Base-by-base conservation (phyloP, 2,329 filamentous ascomycete genomes). In the Calonectria leucothoes region DNA sequence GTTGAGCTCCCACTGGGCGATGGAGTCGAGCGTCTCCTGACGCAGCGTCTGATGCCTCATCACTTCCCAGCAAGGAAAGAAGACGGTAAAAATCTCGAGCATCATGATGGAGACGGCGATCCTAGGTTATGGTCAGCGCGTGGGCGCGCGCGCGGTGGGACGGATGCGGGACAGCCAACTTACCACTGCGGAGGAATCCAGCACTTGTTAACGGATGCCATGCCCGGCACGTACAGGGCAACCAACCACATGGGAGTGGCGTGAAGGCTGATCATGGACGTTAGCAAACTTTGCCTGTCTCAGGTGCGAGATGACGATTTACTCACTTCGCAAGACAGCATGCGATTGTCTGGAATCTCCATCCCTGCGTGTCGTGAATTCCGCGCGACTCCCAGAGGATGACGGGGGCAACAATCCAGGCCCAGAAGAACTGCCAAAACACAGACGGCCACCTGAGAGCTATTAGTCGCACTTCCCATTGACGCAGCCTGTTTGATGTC, bases 191-290 rank as follows among this genome's bases (percentile, higher is more conserved):
- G 89, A 64, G 92, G 91, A 17, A 91, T 84, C 75, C 87, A 92
- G 80, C 88, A 88, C 15, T 83, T 79, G 80, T 92, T 92, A 68
- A 92, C 82, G 0, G 83, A 79, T 2, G 82, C 84, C 85, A 92
- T 89, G 11, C 76, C 85, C 7, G 89, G 87, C 4, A 86, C 86
- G 71, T 90, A 87, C 17, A 91, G 83, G 69, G 90, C 92, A 29
- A 92, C 82, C 45, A 94, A 87, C 92, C 92, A 94, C 84, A 94
- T 88, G 0, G 93, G 93, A 11, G 91, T 90, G 27, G 91, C 92
- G 69, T 89, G 91, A 25, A 94, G 87, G 70, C 90, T 92, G 67
- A 37, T 57, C 69, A 67, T 73, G 31, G 61, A 45, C 68, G 74
- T 65, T 57, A 73, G 57, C 49, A 59, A 65, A 37, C n/a, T 39